A percentile compares a stretch with the other conserved stretches of the same genome.
Evolutionary conservation across 257 asterid genomes (phyloP).

Genomic region (Anisodus acutangulus): DNA sequence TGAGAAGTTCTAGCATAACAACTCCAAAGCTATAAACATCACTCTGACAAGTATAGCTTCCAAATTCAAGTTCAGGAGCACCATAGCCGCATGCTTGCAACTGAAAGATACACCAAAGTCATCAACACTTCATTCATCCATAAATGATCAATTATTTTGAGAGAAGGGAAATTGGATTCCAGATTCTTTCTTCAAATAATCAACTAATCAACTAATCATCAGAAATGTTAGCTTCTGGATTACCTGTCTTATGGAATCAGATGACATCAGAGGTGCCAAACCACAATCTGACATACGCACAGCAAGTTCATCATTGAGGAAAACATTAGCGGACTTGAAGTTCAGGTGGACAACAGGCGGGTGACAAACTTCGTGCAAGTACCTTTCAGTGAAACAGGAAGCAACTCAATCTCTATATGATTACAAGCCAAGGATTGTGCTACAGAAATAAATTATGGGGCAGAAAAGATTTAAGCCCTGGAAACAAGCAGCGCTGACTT

Average conservation of each 20-base stretch:
- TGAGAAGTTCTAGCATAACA: slow-evolving; percentile 79
- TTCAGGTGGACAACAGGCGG: slow-evolving; percentile 79
- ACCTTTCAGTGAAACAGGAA: slow-evolving; percentile 50
- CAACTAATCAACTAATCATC: background rate
- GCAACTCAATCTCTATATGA: slow-evolving; percentile 33
- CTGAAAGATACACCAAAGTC: slow-evolving; percentile 45
- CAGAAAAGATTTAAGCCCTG: slow-evolving; percentile 11
- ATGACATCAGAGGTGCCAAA: slow-evolving; percentile 68
- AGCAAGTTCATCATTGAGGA: slow-evolving; percentile 68
- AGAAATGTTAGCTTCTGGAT: background rate
- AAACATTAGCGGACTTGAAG: slow-evolving; percentile 78
- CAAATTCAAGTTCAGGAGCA: slow-evolving; percentile 90
- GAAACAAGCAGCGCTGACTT: slow-evolving; percentile 17
- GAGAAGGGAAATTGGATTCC: background rate
- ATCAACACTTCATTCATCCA: slow-evolving; percentile 19
- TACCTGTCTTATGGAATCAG: slow-evolving; percentile 67
- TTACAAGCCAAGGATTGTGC: background rate
- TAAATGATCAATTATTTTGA: background rate
- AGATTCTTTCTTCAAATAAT: slow-evolving; percentile 19
- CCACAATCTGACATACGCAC: slow-evolving; percentile 77
- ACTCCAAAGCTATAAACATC: slow-evolving; percentile 98
- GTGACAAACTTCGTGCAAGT: slow-evolving; percentile 78
- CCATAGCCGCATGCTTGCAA: slow-evolving; percentile 89
- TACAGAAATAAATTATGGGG: background rate
- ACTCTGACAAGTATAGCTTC: slow-evolving; percentile 71